Percentiles rank a stretch among this genome's conserved stretches.
These are phyloP conservation scores for Wallacemonas sp. DNA, from an alignment of 208 protist genomes.

Conservation along the genomic window DNA sequence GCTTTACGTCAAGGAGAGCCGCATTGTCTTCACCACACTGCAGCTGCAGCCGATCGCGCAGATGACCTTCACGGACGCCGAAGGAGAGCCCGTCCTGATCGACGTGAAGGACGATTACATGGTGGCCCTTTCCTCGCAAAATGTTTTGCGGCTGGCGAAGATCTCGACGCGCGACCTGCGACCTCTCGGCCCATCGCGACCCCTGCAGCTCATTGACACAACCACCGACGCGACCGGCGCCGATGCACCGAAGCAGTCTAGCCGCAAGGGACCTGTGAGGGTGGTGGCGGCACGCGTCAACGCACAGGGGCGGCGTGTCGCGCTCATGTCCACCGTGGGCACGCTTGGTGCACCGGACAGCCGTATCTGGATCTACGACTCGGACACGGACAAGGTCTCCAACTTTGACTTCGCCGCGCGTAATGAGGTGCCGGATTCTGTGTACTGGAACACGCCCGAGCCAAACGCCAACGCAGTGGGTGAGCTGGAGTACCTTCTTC, in stretches of 20 bases:
- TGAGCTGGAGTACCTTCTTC: conserved; percentile 84
- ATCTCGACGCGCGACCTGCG: conserved; percentile 68
- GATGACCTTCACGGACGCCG: conserved; percentile 82
- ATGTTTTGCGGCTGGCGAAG: conserved; percentile 75
- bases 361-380: conserved; percentile 89
- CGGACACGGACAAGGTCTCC: conserved; percentile 81
- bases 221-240: background rate
- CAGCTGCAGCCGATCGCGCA: conserved; percentile 76
- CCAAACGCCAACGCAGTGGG: conserved; percentile 81
- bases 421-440: conserved; percentile 65
- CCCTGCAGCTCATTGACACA: conserved; percentile 34
- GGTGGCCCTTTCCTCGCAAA: conserved; percentile 74
- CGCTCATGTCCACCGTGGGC: conserved; percentile 55
- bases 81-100: conserved; percentile 77
- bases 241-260: background rate
- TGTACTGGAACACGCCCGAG: conserved; percentile 91
- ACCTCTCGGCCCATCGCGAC: conserved; percentile 65
- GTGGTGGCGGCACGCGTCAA: conserved; percentile 72
- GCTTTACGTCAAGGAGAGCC: conserved; percentile 80
- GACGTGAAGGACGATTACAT: conserved; percentile 91
- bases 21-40: conserved; percentile 77
- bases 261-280: conserved; percentile 22
- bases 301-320: conserved; percentile 77
- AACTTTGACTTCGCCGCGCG: conserved; percentile 76
- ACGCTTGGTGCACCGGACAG: conserved; percentile 52